phyloP scores from a whole-genome alignment of 768 basidiomycete genomes.

The Leccinum uliginosum region DNA sequence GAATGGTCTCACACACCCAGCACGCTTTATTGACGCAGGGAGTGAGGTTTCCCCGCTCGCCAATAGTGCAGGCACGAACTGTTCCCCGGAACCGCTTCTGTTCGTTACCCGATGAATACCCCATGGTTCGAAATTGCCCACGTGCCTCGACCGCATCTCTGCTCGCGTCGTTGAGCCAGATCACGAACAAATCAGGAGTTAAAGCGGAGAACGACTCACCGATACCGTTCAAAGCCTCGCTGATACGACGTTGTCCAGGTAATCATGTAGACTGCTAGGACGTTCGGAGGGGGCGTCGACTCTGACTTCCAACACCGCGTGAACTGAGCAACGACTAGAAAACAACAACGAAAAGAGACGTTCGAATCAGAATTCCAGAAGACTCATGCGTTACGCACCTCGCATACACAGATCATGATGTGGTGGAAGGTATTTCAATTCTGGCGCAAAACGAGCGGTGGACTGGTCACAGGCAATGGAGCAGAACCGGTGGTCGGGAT shows the following conservation, averaged over 20 bases:
- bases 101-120: slow-evolving; percentile 16
- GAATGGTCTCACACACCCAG: slow-evolving; percentile 20
- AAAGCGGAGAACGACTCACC: background rate
- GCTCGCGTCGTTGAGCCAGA: background rate
- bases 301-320: slow-evolving; percentile 3
- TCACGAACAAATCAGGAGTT: background rate
- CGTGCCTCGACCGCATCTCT: slow-evolving; percentile 17
- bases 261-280: slow-evolving; percentile 18
- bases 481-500: slow-evolving; percentile 18
- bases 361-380: background rate
- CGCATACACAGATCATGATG: slow-evolving; percentile 6
- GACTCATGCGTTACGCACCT: slow-evolving; percentile 2
- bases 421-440: slow-evolving; percentile 8
- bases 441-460: slow-evolving; percentile 15
- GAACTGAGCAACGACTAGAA: slow-evolving; percentile 14
- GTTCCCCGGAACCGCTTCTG: slow-evolving; percentile 23
- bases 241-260: slow-evolving; percentile 14
- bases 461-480: slow-evolving; percentile 9
- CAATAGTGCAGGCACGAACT: slow-evolving; percentile 19
- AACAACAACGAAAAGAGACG: too few relatives aligned
- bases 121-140: background rate
- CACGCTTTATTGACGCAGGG: slow-evolving; percentile 14
- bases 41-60: slow-evolving; percentile 16
- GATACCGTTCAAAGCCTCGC: slow-evolving; percentile 15
- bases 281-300: slow-evolving; percentile 4